Evolutionary conservation across 1,284 basidiomycete genomes (phyloP).

Genomic region (Athelia psychrophila): DNA sequence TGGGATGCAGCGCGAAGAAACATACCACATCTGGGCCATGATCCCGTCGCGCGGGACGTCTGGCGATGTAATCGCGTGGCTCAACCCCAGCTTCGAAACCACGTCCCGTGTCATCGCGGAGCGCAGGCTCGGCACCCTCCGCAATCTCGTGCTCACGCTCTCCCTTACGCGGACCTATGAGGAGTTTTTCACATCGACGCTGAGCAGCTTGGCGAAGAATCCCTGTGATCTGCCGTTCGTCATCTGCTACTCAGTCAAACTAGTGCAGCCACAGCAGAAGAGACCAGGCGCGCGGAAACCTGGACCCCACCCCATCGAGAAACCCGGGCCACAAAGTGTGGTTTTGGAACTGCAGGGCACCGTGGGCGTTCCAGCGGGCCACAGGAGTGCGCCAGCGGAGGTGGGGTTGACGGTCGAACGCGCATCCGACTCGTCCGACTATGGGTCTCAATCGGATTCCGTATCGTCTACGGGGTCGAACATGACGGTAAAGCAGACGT

Average conservation of each 20-base stretch:
- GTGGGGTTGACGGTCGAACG: no score
- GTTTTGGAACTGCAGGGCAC: no score
- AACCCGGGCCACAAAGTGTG: no score
- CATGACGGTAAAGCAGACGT: no score
- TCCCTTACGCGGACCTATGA: constrained; percentile 2
- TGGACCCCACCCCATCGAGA: no score
- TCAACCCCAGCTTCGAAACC: constrained; percentile 12
- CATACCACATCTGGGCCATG: constrained; percentile 16
- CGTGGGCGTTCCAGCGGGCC: no score
- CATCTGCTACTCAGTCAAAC: constrained; percentile 6
- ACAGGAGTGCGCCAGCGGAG: no score
- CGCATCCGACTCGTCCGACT: no score
- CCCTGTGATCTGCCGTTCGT: constrained; percentile 13
- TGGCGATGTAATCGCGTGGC: constrained; percentile 5
- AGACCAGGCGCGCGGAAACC: no score
- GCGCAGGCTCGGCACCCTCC: constrained; percentile 14
- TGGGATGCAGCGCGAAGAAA: constrained; percentile 4
- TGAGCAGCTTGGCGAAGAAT: constrained; percentile 9
- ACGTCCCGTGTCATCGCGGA: constrained; percentile 17
- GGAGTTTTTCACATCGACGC: constrained; percentile 7
- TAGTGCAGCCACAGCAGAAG: no score
- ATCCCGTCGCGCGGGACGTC: constrained; percentile 2
- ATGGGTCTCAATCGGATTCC: no score
- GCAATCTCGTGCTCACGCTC: constrained; percentile 10
- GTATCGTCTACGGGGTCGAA: no score